Evolutionary conservation across 2,329 filamentous ascomycete genomes (phyloP).

Genomic region (Drechslerella dactyloides): DNA sequence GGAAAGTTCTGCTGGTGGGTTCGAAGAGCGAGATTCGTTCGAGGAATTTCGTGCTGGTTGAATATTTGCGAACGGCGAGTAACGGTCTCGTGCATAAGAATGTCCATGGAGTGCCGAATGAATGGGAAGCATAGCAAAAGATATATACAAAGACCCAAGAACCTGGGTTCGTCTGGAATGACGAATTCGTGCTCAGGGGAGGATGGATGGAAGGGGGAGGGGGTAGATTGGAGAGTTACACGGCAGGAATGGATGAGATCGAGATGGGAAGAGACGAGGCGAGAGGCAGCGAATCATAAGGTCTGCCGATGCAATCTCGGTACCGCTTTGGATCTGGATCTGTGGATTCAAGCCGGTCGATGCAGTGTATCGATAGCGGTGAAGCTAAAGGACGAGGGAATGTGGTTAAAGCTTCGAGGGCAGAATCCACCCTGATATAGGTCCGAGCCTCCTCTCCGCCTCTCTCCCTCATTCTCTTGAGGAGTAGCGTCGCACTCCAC

Average conservation of each 20-base stretch:
- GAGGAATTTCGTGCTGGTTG: conserved; percentile 26
- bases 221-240: conserved; percentile 5
- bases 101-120: conserved; percentile 32
- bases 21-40: conserved; percentile 12
- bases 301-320: not conserved
- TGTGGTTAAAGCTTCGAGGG: not conserved
- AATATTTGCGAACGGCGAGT: conserved; percentile 31
- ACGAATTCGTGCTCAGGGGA: not conserved
- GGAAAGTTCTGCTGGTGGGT: conserved; percentile 17
- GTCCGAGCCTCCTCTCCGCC: not conserved
- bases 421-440: conserved; percentile 3
- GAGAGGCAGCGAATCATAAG: not conserved
- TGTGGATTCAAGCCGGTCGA: not conserved
- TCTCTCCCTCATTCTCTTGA: not conserved
- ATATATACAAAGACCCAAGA: conserved; percentile 21
- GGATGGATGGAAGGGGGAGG: conserved; percentile 10
- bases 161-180: conserved; percentile 42
- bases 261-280: not conserved
- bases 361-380: not conserved
- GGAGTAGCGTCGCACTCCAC: not conserved
- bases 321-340: not conserved
- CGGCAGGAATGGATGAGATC: conserved; percentile 26
- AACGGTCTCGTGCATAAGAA: conserved; percentile 31
- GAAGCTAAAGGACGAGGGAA: conserved; percentile 3
- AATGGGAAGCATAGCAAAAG: conserved; percentile 24